Percentiles rank a stretch among this genome's conserved stretches.
Conservation (phyloP, 176 grass and related monocot genomes). For the Pharus latifolius region DNA sequence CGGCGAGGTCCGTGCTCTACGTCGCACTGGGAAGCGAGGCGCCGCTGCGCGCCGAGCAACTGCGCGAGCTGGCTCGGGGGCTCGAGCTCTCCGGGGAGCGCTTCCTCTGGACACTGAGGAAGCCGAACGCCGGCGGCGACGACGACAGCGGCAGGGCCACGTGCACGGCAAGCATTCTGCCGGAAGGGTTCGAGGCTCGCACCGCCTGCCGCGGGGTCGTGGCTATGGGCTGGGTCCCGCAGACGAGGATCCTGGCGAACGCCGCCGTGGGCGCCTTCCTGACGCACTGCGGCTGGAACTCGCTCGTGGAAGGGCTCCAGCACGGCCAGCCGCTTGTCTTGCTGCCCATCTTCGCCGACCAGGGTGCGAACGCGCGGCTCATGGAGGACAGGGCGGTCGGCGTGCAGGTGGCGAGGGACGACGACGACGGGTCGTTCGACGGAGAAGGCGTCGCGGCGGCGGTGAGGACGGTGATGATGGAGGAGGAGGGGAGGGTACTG, state of each 20-base stretch:
- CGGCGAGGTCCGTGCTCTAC: neutral
- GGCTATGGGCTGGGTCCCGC: neutral
- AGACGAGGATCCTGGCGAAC: conserved; percentile 7
- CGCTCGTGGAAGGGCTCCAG: neutral
- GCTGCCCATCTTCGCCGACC: neutral
- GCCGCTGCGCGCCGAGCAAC: neutral
- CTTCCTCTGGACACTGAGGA: conserved; percentile 24
- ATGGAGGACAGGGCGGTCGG: neutral
- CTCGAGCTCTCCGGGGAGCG: conserved; percentile 6
- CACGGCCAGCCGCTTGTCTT: neutral
- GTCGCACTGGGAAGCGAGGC: conserved; percentile 23
- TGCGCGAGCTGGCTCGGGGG: conserved; percentile 13
- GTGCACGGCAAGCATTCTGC: neutral
- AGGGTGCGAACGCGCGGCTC: neutral
- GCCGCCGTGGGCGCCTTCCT: conserved; percentile 34
- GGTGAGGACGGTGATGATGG: neutral
- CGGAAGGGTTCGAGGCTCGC: neutral
- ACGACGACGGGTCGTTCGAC: neutral
- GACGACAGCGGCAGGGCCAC: too few species aligned
- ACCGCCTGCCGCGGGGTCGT: neutral
- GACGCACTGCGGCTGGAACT: conserved; percentile 59
- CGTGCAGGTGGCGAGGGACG: neutral
- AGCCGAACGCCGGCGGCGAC: neutral
- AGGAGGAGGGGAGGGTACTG: neutral
- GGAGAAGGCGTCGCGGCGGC: neutral